These are phyloP conservation scores for Scheffersomyces spartinae DNA, from an alignment of 805 yeast genomes.

Conservation along the genomic window DNA sequence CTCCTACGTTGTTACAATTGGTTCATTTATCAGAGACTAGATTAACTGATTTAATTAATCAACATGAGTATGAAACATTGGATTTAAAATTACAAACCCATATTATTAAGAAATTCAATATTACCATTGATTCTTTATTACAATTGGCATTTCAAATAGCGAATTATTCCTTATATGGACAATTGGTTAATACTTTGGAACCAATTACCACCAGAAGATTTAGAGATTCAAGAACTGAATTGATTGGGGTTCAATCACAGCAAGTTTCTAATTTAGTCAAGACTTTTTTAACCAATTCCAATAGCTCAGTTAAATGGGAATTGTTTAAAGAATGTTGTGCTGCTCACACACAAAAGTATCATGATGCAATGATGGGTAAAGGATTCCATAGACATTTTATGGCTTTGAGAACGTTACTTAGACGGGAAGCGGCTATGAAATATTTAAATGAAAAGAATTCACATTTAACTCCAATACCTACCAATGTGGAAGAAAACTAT, in stretches of 20 bases:
- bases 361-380: conserved; percentile 43
- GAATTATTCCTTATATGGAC: conserved; percentile 44
- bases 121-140: conserved; percentile 39
- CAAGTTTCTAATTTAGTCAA: conserved; percentile 42
- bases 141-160: conserved; percentile 44
- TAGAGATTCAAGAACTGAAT: conserved; percentile 58
- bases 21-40: conserved; percentile 48
- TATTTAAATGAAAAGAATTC: conserved; percentile 35
- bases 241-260: conserved; percentile 54
- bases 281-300: conserved; percentile 46
- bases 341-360: conserved; percentile 37
- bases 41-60: conserved; percentile 44
- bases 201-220: conserved; percentile 61
- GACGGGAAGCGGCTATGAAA: conserved; percentile 25
- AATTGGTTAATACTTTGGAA: conserved; percentile 36
- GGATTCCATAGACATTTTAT: conserved; percentile 69
- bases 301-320: conserved; percentile 36
- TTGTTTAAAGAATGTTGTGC: conserved; percentile 39
- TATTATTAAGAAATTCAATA: conserved; percentile 25
- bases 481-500: too few relatives aligned
- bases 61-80: conserved; percentile 41
- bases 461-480: conserved; percentile 21
- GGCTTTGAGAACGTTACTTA: conserved; percentile 47
- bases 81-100: conserved; percentile 23
- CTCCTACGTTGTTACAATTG: conserved; percentile 36